These are phyloP conservation scores for Extremus antarcticus DNA, from an alignment of 495 filamentous ascomycete genomes.

Conservation along the genomic window DNA sequence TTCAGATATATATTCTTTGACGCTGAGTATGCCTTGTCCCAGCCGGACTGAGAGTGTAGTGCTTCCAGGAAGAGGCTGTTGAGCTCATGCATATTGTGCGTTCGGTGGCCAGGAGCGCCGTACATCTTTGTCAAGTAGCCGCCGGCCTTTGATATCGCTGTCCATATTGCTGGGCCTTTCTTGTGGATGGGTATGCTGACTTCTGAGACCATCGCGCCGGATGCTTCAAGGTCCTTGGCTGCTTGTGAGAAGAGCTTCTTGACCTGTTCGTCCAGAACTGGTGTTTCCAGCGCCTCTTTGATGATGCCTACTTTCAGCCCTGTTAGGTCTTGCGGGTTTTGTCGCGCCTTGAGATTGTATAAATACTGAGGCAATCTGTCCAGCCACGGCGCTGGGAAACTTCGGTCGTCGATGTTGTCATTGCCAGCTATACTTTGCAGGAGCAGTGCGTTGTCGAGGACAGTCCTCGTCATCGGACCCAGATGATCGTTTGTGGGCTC, in stretches of 20 bases:
- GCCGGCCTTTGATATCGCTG: slow-evolving; percentile 32
- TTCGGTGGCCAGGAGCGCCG: slow-evolving; percentile 31
- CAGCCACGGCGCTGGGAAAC: slow-evolving; percentile 9
- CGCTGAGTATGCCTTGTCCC: slow-evolving; percentile 10
- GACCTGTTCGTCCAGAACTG: slow-evolving; percentile 36
- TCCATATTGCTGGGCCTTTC: slow-evolving; percentile 42
- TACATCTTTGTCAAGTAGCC: slow-evolving; percentile 35
- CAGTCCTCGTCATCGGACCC: slow-evolving; percentile 35
- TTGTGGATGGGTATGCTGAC: slow-evolving; percentile 43
- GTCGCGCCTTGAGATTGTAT: slow-evolving; percentile 30
- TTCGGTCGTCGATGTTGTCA: slow-evolving; percentile 44
- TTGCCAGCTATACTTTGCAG: slow-evolving; percentile 44
- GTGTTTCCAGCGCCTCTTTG: slow-evolving; percentile 40
- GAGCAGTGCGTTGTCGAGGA: slow-evolving; percentile 40
- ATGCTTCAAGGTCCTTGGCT: slow-evolving; percentile 34
- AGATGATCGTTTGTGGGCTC: slow-evolving; percentile 29
- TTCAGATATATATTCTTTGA: slow-evolving; percentile 17
- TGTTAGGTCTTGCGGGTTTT: not conserved
- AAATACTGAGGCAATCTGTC: slow-evolving; percentile 29
- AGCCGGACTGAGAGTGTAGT: slow-evolving; percentile 30
- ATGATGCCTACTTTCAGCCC: slow-evolving; percentile 38
- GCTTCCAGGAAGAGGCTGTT: slow-evolving; percentile 29
- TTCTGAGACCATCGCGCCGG: slow-evolving; percentile 43
- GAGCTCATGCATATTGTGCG: slow-evolving; percentile 35
- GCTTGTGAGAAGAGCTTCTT: slow-evolving; percentile 34